Percentiles rank a stretch among this genome's conserved stretches.
phyloP scores from a whole-genome alignment of 2,329 filamentous ascomycete species.

The Aspergillus texensis region DNA sequence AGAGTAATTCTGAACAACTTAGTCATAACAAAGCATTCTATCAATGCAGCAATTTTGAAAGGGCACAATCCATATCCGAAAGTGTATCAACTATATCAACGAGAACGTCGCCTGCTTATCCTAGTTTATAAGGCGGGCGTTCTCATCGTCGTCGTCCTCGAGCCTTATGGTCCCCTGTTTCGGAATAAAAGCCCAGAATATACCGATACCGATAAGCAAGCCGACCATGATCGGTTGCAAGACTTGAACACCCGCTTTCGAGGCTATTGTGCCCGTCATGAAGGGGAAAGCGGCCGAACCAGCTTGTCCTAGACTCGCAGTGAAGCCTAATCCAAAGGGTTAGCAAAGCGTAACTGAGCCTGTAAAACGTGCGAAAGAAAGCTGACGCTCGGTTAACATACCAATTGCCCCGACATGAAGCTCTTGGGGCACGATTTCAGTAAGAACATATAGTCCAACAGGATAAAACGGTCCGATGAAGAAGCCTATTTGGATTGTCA shows the following conservation, averaged over 20 bases:
- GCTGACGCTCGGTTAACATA: slow-evolving; percentile 7
- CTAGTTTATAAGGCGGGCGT: background rate
- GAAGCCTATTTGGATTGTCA: slow-evolving; percentile 22
- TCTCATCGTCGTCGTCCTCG: background rate
- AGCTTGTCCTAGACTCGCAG: slow-evolving; percentile 26
- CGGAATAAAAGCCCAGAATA: slow-evolving; percentile 27
- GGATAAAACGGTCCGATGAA: slow-evolving; percentile 31
- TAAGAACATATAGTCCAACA: slow-evolving; percentile 28
- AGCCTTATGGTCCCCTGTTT: slow-evolving; percentile 14
- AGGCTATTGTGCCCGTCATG: slow-evolving; percentile 28
- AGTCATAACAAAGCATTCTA: background rate
- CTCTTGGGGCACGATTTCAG: slow-evolving; percentile 25
- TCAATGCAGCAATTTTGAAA: background rate
- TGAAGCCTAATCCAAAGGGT: slow-evolving; percentile 21
- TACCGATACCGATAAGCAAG: slow-evolving; percentile 22
- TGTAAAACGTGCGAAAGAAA: background rate
- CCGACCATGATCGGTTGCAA: slow-evolving; percentile 30
- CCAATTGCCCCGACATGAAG: slow-evolving; percentile 28
- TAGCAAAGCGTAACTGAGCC: background rate
- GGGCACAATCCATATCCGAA: background rate
- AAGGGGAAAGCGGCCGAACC: slow-evolving; percentile 29
- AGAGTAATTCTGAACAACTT: background rate
- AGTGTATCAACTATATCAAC: background rate
- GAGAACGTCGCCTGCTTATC: background rate
- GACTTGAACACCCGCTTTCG: slow-evolving; percentile 25